Percentiles rank a stretch among this genome's conserved stretches.
phyloP scores from a whole-genome alignment of 2,329 filamentous ascomycete species.

The Pezicula neosporulosa region DNA sequence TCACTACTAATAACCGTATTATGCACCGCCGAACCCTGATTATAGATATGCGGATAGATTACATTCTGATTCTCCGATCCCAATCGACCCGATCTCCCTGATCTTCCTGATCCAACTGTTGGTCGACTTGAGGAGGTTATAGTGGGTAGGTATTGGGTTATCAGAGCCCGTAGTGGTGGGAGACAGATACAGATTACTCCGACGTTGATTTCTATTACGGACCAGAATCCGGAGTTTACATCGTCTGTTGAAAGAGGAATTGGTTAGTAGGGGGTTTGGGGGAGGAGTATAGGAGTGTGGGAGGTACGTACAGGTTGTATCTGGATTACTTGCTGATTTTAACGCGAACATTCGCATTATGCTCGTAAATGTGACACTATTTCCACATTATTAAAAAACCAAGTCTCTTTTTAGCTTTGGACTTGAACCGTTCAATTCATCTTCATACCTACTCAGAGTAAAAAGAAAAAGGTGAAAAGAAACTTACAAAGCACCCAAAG shows the following conservation, averaged over 20 bases:
- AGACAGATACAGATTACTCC: conserved; percentile 35
- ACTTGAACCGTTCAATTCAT: no score
- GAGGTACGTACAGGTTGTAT: conserved; percentile 12
- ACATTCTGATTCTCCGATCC: not conserved
- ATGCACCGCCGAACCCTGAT: not conserved
- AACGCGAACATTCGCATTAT: conserved; percentile 26
- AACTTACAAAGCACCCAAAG: conserved; percentile 32
- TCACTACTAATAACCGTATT: not conserved
- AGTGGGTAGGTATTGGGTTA: not conserved
- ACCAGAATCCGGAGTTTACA: conserved; percentile 25
- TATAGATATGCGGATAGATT: not conserved
- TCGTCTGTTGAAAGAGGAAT: conserved; percentile 13
- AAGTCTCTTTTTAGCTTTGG: no score
- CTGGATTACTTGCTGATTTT: conserved; percentile 11
- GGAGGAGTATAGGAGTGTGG: not conserved
- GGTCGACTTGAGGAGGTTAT: not conserved
- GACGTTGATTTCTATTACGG: conserved; percentile 31
- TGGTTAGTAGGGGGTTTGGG: not conserved
- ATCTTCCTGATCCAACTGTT: not conserved
- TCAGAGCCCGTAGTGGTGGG: conserved; percentile 11
- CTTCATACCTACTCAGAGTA: no score
- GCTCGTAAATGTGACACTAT: conserved; percentile 26
- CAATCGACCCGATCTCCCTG: not conserved
- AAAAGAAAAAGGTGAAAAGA: not conserved
- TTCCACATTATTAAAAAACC: not conserved